A percentile compares a stretch with the other conserved stretches of the same genome.
phyloP scores from a whole-genome alignment of 73 alveolate species.

The Paramecium primaurelia region DNA sequence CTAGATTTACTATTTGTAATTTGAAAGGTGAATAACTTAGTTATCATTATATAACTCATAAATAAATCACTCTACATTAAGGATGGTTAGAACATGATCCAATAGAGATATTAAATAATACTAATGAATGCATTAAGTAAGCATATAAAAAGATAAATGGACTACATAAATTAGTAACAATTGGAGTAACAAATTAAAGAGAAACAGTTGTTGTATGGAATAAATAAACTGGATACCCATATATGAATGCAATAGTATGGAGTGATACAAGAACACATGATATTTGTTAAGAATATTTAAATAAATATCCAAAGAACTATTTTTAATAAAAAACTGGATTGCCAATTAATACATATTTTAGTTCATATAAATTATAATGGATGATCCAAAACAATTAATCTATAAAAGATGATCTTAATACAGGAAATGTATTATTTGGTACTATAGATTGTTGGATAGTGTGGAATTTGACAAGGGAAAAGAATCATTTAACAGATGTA shows the following conservation, averaged over 20 bases:
- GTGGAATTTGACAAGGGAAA: constrained; percentile 55
- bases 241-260: constrained; percentile 86
- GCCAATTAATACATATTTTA: constrained; percentile 79
- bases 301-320: constrained; percentile 59
- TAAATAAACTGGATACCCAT: constrained; percentile 65
- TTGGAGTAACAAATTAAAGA: constrained; percentile 83
- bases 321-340: constrained; percentile 76
- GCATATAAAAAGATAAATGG: constrained; percentile 37
- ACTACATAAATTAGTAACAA: constrained; percentile 47
- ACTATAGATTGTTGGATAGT: constrained; percentile 84
- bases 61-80: constrained; percentile 72
- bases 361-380: constrained; percentile 81
- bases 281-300: constrained; percentile 54
- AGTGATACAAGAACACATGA: constrained; percentile 76
- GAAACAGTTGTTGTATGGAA: constrained; percentile 88
- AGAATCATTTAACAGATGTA: constrained; percentile 72
- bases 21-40: not conserved
- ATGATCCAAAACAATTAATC: constrained; percentile 60
- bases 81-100: constrained; percentile 89
- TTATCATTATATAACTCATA: constrained; percentile 50
- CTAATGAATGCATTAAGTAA: constrained; percentile 49
- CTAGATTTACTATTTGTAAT: not conserved
- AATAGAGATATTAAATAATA: constrained; percentile 66
- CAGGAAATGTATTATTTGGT: constrained; percentile 72
- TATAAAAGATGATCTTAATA: not conserved